These are phyloP conservation scores for Cantharellus anzutake DNA, from an alignment of 768 basidiomycete species.

Conservation along the genomic window DNA sequence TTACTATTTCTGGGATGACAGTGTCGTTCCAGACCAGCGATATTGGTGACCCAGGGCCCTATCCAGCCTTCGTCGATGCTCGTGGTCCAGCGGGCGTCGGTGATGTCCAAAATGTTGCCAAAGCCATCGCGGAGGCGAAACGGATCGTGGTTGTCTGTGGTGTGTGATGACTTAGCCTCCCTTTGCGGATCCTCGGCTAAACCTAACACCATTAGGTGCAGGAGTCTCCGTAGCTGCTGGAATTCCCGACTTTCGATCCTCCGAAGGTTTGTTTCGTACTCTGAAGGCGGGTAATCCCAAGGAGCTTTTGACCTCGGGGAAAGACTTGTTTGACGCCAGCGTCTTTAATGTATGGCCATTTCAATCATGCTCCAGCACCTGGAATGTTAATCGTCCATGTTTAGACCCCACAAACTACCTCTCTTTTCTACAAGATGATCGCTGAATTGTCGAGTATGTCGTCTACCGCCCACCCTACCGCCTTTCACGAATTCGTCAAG, in stretches of 20 bases:
- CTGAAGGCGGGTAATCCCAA: conserved; percentile 63
- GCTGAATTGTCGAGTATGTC: conserved; percentile 61
- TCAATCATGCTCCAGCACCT: conserved; percentile 1
- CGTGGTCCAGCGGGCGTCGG: too few species aligned
- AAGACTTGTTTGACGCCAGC: conserved; percentile 80
- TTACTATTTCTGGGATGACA: too few species aligned
- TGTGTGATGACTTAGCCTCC: conserved; percentile 21
- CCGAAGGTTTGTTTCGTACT: conserved; percentile 60
- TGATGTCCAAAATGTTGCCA: conserved; percentile 6
- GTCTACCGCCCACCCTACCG: conserved; percentile 51
- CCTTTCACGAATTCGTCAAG: conserved; percentile 61
- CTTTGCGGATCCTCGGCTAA: not conserved
- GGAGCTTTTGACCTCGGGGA: conserved; percentile 51
- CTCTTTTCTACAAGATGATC: conserved; percentile 78
- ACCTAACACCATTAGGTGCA: conserved; percentile 33
- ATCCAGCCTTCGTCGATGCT: too few species aligned
- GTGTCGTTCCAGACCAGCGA: too few species aligned
- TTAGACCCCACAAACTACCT: conserved; percentile 56
- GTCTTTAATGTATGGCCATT: conserved; percentile 54
- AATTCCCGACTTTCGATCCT: conserved; percentile 78
- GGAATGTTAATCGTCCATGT: not conserved
- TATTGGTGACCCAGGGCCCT: too few species aligned
- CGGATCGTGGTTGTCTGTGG: conserved; percentile 77
- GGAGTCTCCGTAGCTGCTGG: conserved; percentile 77
- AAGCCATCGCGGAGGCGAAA: conserved; percentile 52